Conservation (phyloP, 345 rosid genomes). For the Gossypioides kirkii region DNA sequence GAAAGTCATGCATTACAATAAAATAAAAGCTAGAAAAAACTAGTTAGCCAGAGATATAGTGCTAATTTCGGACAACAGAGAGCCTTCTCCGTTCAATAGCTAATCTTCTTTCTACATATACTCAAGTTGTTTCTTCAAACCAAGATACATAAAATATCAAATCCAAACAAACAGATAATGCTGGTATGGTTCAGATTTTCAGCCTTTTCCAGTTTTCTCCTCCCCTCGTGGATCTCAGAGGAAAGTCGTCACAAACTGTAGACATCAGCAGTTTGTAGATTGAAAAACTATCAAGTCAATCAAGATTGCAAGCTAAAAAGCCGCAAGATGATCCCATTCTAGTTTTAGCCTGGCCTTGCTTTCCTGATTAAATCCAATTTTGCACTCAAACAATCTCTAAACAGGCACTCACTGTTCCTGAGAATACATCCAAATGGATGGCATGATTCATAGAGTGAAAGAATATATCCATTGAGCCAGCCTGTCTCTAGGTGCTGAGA, state of each 20-base stretch:
- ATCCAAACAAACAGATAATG: constrained; percentile 1
- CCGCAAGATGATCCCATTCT: background rate
- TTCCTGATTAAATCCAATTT: background rate
- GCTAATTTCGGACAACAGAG: background rate
- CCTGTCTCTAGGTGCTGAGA: background rate
- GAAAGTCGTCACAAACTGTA: background rate
- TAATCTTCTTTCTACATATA: background rate
- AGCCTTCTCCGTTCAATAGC: background rate
- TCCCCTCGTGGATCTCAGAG: background rate
- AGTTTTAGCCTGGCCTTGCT: background rate
- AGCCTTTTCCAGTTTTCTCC: background rate
- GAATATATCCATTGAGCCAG: background rate
- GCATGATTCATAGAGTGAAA: background rate
- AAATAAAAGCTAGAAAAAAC: constrained; percentile 3
- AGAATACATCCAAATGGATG: background rate
- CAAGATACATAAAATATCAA: background rate
- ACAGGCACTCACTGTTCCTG: background rate
- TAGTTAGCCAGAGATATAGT: constrained; percentile 1
- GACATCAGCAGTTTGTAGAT: background rate
- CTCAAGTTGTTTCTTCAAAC: background rate
- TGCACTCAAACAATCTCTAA: background rate
- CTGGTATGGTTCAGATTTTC: background rate
- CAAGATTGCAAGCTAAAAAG: background rate
- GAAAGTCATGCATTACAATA: background rate
- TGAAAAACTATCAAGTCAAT: background rate